Evolutionary conservation across 176 grass and related monocot genomes (phyloP), one percentile per base, ranked within the genome.

Genomic region (Zea luxurians): DNA sequence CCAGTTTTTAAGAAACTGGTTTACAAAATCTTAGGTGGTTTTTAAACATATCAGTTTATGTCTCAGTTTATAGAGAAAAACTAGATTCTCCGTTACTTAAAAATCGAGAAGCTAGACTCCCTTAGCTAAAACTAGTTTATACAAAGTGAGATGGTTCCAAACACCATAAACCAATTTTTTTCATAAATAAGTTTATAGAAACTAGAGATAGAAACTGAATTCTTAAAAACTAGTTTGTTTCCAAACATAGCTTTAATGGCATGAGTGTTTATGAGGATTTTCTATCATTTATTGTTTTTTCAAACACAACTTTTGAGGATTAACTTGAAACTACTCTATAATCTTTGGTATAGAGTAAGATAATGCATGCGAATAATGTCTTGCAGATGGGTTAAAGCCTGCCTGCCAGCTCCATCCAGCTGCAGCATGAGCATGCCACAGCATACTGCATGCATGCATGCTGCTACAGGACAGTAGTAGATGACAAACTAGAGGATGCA

Each of bases 401-500:
- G 9, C n/a, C n/a, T 59, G 54, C 46, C 11, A 13, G 18, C 54
- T 57, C 54, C 54, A 57, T 13, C 34, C 48, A 73, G 36, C 15
- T 38, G 49, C 70, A 55, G 15, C 36, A 54, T n/a, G 20, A 59
- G n/a, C 55, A 16, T 42, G 40, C 38, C 16, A 43, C 13, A 57
- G 8, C 53, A n/a, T n/a, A 57, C 8, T 42, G 15, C 37, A 42
- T 42, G 40, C 40, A n/a, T n/a, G n/a, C n/a, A n/a, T n/a, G n/a
- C n/a, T 67, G 49, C 48, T 37, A 73, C 35, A 41, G 35, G 35
- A 55, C 70, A 55, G 35, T 10, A 73, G 48, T 54, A 38, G 36
- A 73, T 54, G 70, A 73, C 49, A 73, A 73, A 73, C 13, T 59
- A 59, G 21, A 59, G n/a, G 55, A 21, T 59, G 21, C 55, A 59